phyloP scores from a whole-genome alignment of 495 filamentous ascomycete species.

The Aspergillus sclerotioniger region DNA sequence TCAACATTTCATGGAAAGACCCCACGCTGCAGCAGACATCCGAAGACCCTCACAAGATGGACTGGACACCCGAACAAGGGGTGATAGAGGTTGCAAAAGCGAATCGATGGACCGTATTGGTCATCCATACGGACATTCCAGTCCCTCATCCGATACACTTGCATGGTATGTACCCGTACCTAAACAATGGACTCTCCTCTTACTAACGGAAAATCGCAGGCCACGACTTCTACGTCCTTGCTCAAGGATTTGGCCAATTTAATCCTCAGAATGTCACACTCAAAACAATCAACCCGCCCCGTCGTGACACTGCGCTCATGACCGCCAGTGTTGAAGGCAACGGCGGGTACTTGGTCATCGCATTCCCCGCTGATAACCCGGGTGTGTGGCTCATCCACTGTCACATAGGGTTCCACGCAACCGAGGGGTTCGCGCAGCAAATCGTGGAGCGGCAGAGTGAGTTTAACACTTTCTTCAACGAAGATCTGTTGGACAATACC shows the following conservation, averaged over 20 bases:
- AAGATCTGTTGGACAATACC: constrained; percentile 5
- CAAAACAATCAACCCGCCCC: constrained; percentile 42
- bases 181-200: not conserved
- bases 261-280: constrained; percentile 12
- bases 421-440: constrained; percentile 44
- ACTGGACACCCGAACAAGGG: constrained; percentile 16
- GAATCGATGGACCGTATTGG: constrained; percentile 58
- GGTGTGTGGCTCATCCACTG: constrained; percentile 56
- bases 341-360: constrained; percentile 45
- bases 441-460: constrained; percentile 43
- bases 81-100: constrained; percentile 53
- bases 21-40: constrained; percentile 27
- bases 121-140: constrained; percentile 52
- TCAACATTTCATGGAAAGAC: constrained; percentile 28
- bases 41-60: constrained; percentile 10
- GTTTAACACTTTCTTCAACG: constrained; percentile 17
- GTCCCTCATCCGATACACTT: constrained; percentile 80
- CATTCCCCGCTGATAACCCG: constrained; percentile 54
- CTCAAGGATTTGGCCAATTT: constrained; percentile 45
- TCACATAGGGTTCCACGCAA: constrained; percentile 50
- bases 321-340: constrained; percentile 31
- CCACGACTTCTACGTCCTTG: constrained; percentile 59
- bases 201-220: constrained; percentile 21
- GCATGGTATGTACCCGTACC: constrained; percentile 45
- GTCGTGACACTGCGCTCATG: constrained; percentile 57